Percentiles rank a stretch among this genome's conserved stretches.
Conservation (phyloP, 805 yeast species). For the Candida pini region DNA sequence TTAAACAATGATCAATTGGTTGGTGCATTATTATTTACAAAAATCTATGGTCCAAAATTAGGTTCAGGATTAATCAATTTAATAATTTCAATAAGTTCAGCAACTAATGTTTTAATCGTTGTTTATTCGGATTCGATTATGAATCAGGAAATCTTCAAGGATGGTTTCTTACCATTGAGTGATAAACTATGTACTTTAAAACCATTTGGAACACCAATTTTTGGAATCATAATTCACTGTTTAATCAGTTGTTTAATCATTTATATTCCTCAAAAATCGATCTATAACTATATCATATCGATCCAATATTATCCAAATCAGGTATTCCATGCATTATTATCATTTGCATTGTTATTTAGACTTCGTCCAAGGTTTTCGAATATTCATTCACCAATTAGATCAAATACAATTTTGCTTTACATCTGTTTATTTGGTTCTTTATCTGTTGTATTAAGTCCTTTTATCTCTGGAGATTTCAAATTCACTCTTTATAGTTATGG, state of each 20-base stretch:
- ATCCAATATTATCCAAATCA: conserved; percentile 44
- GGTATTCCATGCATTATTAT: conserved; percentile 29
- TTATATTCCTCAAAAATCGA: conserved; percentile 12
- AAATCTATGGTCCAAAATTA: conserved; percentile 35
- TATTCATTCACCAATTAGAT: conserved; percentile 21
- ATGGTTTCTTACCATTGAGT: conserved; percentile 42
- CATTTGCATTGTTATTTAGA: conserved; percentile 18
- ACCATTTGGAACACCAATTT: conserved; percentile 42
- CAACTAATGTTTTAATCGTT: conserved; percentile 45
- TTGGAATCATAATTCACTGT: conserved; percentile 21
- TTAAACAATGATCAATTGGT: conserved; percentile 34
- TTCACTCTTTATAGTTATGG: conserved; percentile 21
- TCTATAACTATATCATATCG: conserved; percentile 37
- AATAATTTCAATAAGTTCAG: conserved; percentile 42
- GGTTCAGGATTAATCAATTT: conserved; percentile 38
- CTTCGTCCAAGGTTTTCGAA: conserved; percentile 17
- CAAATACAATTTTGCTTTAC: conserved; percentile 25
- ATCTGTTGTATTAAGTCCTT: conserved; percentile 45
- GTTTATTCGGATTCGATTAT: conserved; percentile 41
- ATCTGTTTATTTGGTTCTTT: conserved; percentile 40
- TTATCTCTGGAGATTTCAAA: conserved; percentile 31
- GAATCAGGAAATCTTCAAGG: conserved; percentile 44
- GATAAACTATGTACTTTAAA: conserved; percentile 38
- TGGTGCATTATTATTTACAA: conserved; percentile 42
- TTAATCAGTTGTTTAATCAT: conserved; percentile 17